Conservation (phyloP, 208 protist genomes). For the Trypanosoma scelopori region DNA sequence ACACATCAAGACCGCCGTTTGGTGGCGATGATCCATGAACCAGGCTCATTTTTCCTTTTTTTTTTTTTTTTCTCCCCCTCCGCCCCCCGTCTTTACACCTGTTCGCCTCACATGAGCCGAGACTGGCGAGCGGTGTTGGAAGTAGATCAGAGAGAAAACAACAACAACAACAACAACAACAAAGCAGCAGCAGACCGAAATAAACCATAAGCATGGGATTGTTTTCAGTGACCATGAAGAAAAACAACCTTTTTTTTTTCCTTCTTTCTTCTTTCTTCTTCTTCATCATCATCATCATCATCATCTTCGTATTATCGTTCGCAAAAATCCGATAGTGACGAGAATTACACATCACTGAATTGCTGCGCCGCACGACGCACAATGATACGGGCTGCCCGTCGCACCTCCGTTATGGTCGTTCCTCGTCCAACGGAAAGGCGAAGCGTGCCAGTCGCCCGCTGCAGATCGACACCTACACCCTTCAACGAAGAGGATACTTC, state of each 20-base stretch:
- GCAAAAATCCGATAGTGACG: not conserved
- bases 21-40: not conserved
- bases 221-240: too few relatives aligned
- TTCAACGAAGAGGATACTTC: conserved; percentile 69
- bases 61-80: not conserved
- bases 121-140: not conserved
- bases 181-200: too few relatives aligned
- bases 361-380: conserved; percentile 73
- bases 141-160: not conserved
- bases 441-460: conserved; percentile 71
- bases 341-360: conserved; percentile 47
- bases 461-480: conserved; percentile 50
- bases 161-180: too few relatives aligned
- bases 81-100: not conserved
- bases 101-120: not conserved
- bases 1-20: conserved; percentile 4
- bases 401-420: conserved; percentile 68
- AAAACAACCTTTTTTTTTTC: too few relatives aligned
- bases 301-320: not conserved
- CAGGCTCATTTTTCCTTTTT: not conserved
- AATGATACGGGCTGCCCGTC: conserved; percentile 68
- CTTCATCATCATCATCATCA: not conserved
- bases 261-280: too few relatives aligned
- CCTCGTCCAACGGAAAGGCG: conserved; percentile 71
- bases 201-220: too few relatives aligned